Evolutionary conservation across 2,329 filamentous ascomycete species (phyloP).

Genomic region (Penicillium occitanis): DNA sequence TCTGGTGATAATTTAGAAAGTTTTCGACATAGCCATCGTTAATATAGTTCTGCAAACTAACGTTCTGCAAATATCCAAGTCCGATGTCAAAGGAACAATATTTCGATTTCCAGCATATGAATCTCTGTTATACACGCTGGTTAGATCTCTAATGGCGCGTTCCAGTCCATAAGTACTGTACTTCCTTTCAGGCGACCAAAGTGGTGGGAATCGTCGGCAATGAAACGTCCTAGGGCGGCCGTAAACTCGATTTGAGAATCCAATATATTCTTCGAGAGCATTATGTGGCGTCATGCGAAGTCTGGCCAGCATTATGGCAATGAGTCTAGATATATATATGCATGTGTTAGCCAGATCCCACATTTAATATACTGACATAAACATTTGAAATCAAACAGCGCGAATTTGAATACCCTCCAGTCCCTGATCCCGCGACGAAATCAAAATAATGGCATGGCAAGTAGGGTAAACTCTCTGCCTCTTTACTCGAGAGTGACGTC

Average conservation of each 20-base stretch:
- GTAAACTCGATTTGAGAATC: slow-evolving; percentile 31
- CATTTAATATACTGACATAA: not conserved
- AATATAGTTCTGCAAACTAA: not conserved
- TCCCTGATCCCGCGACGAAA: not conserved
- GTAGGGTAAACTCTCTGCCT: not conserved
- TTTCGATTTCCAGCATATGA: not conserved
- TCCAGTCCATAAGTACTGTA: slow-evolving; percentile 2
- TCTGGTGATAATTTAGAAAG: not conserved
- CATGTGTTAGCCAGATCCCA: not conserved
- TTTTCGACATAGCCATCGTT: not conserved
- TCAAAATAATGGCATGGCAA: not conserved
- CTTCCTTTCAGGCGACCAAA: slow-evolving; percentile 4
- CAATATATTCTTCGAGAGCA: slow-evolving; percentile 34
- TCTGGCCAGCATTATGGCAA: slow-evolving; percentile 29
- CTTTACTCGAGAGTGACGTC: not conserved
- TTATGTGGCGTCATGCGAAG: slow-evolving; percentile 38
- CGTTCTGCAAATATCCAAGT: not conserved
- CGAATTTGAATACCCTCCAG: not conserved
- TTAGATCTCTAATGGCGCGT: not conserved
- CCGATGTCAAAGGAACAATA: not conserved
- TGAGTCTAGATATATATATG: not conserved
- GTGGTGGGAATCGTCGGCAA: slow-evolving; percentile 3
- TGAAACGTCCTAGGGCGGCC: slow-evolving; percentile 22
- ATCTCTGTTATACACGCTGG: not conserved
- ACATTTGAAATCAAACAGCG: not conserved